Base-by-base conservation (phyloP, 495 filamentous ascomycete species). In the Hypoxylon subgilvum region DNA sequence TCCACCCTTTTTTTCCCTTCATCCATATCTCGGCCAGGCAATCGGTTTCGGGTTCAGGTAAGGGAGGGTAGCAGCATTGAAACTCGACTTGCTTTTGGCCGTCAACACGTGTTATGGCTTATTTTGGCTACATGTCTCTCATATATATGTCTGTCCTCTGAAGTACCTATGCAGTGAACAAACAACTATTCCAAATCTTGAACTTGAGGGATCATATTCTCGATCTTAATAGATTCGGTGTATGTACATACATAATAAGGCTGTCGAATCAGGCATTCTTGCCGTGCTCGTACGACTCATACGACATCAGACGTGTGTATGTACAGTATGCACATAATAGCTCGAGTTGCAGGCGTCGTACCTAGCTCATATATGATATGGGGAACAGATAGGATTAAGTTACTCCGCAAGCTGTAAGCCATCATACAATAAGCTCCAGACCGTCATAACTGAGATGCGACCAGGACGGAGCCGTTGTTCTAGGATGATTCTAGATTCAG, bases 101-200 rank as follows among this genome's bases (percentile, higher is more conserved):
- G 28, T 40, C 40, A 27, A 55, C 58, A 55, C 51, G 50, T 61
- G 51, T 55, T 43, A 44, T 52, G 30, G 39, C 40, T 51, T 55
- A 55, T 56, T 62, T 56, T 50, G 39, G 46, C 32, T 44, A 52
- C 48, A 32, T 48, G 34, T 28, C 17, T 49, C 4, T 35, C 44
- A 27, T 27, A 3, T 49, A 36, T 38, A 42, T 42, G 8, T 4
- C 3, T 25, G 27, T 41, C 18, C 18, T 35, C 18, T 14, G n/a
- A 18, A 28, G 32, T 14, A 22, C 34, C 8, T 27, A 27, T 4
- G 3, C 23, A 8, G 23, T 8, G 3, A 27, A 8, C 23, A 27
- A 16, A 16, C 6, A 22, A 7, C 5, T 35, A 38, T 45, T 53
- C 30, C 39, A 44, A 44, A 53, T 44, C 39, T 21, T 10, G 18